Evolutionary conservation across 2,329 filamentous ascomycete genomes (phyloP).

Genomic region (Cordyceps militaris): DNA sequence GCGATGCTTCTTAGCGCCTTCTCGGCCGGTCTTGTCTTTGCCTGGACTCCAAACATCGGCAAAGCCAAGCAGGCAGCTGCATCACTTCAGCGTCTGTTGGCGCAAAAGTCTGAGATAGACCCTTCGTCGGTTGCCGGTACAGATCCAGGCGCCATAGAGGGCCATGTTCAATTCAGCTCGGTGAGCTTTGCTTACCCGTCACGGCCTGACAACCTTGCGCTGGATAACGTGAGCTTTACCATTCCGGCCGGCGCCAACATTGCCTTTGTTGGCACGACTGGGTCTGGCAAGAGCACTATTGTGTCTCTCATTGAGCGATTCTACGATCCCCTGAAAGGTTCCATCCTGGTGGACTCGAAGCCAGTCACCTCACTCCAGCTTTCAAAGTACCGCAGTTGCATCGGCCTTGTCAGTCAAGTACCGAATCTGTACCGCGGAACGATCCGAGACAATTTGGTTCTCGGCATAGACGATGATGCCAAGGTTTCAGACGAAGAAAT

Average conservation of each 20-base stretch:
- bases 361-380: neutral
- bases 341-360: neutral
- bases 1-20: neutral
- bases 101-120: neutral
- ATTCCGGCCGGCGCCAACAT: neutral
- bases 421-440: neutral
- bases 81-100: neutral
- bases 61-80: neutral
- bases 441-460: neutral
- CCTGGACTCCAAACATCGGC: neutral
- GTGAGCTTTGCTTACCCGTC: neutral
- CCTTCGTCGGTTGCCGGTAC: neutral
- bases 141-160: neutral
- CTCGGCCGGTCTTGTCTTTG: neutral
- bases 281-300: neutral
- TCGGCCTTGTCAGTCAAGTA: neutral
- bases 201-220: neutral
- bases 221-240: neutral
- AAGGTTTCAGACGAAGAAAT: neutral
- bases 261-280: neutral
- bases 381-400: neutral
- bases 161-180: neutral
- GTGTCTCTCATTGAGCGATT: neutral
- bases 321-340: neutral
- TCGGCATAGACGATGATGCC: neutral